Percentiles rank a stretch among this genome's conserved stretches.
Conservation (phyloP, 305 asterid species). For the Fraxinus platypoda region DNA sequence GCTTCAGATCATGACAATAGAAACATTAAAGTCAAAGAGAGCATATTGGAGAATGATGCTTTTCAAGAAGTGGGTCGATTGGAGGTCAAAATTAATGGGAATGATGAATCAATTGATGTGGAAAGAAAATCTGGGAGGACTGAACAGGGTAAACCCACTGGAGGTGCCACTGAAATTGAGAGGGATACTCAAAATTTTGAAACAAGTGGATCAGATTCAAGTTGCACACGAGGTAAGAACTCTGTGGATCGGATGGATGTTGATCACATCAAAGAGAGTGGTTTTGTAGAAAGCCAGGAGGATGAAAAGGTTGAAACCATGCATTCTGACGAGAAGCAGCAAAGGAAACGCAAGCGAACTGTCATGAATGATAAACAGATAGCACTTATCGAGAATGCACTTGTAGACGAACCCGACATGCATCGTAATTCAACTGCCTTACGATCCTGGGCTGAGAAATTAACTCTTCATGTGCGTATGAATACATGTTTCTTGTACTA, state of each 20-base stretch:
- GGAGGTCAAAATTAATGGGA: slow-evolving; percentile 34
- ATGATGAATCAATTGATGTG: slow-evolving; percentile 36
- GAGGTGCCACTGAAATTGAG: slow-evolving; percentile 39
- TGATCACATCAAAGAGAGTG: slow-evolving; percentile 53
- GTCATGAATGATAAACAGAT: slow-evolving; percentile 90
- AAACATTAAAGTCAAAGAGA: slow-evolving; percentile 37
- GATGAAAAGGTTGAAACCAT: slow-evolving; percentile 61
- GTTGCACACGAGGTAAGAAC: slow-evolving; percentile 66
- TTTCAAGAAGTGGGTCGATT: slow-evolving; percentile 40
- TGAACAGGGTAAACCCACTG: slow-evolving; percentile 42
- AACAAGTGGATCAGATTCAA: slow-evolving; percentile 82
- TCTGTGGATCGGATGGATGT: slow-evolving; percentile 39
- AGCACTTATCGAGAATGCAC: slow-evolving; percentile 71
- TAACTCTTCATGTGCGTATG: slow-evolving; percentile 71
- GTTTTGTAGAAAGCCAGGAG: slow-evolving; percentile 49
- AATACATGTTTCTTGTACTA: slow-evolving; percentile 2
- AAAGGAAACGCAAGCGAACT: slow-evolving; percentile 87
- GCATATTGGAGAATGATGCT: slow-evolving; percentile 33
- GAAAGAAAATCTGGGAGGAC: slow-evolving; percentile 35
- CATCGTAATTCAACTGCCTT: slow-evolving; percentile 72
- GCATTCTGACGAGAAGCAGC: slow-evolving; percentile 74
- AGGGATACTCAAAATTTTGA: slow-evolving; percentile 59
- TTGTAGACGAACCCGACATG: slow-evolving; percentile 81
- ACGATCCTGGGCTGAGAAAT: slow-evolving; percentile 68
- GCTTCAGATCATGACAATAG: slow-evolving; percentile 34